These are phyloP conservation scores for Purpureocillium takamizusanense DNA, from an alignment of 2,329 filamentous ascomycete genomes.

Conservation along the genomic window DNA sequence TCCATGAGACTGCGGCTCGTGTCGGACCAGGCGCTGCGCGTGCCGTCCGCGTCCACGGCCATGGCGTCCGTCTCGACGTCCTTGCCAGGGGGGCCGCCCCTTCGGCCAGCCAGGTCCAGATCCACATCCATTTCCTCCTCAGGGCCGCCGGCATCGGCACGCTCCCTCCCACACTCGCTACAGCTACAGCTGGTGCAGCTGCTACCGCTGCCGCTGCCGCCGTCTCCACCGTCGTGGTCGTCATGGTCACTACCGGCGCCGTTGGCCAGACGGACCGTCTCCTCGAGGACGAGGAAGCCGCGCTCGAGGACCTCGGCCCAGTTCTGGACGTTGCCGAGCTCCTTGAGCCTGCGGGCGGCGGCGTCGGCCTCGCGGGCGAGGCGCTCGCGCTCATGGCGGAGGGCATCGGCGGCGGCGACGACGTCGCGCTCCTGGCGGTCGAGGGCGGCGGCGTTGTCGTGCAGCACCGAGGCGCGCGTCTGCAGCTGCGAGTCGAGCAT, in stretches of 20 bases:
- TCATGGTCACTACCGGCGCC: constrained; percentile 15
- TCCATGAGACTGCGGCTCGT: constrained; percentile 28
- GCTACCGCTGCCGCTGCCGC: constrained; percentile 6
- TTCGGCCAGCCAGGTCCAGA: constrained; percentile 8
- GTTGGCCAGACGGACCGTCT: constrained; percentile 51
- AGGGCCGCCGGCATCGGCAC: constrained; percentile 8
- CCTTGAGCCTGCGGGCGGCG: constrained; percentile 59
- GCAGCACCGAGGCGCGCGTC: constrained; percentile 58
- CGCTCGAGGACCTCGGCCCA: constrained; percentile 77
- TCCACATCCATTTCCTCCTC: constrained; percentile 10
- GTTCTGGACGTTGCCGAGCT: constrained; percentile 75
- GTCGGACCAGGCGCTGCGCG: constrained; percentile 22
- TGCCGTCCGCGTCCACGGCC: constrained; percentile 13
- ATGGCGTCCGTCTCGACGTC: constrained; percentile 5
- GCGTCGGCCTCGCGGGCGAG: constrained; percentile 55
- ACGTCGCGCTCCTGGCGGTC: constrained; percentile 60
- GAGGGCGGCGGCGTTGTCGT: constrained; percentile 58
- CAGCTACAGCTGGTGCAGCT: constrained; percentile 22
- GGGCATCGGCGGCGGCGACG: constrained; percentile 44
- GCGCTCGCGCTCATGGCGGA: constrained; percentile 57
- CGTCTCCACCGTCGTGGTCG: constrained; percentile 1
- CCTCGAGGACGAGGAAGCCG: constrained; percentile 54
- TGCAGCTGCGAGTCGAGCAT: constrained; percentile 61
- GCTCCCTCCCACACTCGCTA: constrained; percentile 24
- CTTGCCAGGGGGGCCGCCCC: constrained; percentile 7